Evolutionary conservation across 2,329 filamentous ascomycete species (phyloP).

Genomic region (Cordyceps cicadae): DNA sequence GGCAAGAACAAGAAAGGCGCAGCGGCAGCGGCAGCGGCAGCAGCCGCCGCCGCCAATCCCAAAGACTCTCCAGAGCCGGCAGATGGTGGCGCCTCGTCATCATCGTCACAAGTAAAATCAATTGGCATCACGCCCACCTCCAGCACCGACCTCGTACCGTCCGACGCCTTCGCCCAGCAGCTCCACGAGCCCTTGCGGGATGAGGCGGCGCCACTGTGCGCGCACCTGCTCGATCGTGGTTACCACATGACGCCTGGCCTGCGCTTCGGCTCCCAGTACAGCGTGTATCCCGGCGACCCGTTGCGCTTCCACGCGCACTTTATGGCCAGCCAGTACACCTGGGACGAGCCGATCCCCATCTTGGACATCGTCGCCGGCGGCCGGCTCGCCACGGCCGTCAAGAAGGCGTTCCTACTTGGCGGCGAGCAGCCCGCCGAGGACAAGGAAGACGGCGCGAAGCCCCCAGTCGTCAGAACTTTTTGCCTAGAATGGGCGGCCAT

Average conservation of each 20-base stretch:
- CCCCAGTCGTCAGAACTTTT: conserved; percentile 60
- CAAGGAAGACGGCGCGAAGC: conserved; percentile 22
- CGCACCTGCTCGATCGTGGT: conserved; percentile 65
- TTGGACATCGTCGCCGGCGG: conserved; percentile 82
- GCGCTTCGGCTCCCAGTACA: conserved; percentile 89
- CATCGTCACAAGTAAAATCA: background rate
- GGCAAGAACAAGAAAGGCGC: conserved; percentile 15
- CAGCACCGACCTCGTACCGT: conserved; percentile 23
- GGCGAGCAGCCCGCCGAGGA: conserved; percentile 41
- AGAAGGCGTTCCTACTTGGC: conserved; percentile 88
- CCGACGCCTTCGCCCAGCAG: conserved; percentile 12
- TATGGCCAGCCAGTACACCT: conserved; percentile 72
- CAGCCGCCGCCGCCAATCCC: background rate
- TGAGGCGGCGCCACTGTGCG: conserved; percentile 55
- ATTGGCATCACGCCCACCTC: conserved; percentile 30
- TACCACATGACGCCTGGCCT: conserved; percentile 89
- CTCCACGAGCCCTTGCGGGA: conserved; percentile 13
- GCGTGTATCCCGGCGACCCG: conserved; percentile 91
- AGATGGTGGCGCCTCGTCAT: background rate
- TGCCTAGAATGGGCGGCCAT: conserved; percentile 92
- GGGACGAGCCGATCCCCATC: conserved; percentile 78
- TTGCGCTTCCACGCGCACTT: conserved; percentile 95
- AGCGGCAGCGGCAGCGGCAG: background rate
- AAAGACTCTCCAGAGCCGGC: background rate
- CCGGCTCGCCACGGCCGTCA: conserved; percentile 83